Evolutionary conservation across 1,284 basidiomycete genomes (phyloP).

Genomic region (Hemileia vastatrix): DNA sequence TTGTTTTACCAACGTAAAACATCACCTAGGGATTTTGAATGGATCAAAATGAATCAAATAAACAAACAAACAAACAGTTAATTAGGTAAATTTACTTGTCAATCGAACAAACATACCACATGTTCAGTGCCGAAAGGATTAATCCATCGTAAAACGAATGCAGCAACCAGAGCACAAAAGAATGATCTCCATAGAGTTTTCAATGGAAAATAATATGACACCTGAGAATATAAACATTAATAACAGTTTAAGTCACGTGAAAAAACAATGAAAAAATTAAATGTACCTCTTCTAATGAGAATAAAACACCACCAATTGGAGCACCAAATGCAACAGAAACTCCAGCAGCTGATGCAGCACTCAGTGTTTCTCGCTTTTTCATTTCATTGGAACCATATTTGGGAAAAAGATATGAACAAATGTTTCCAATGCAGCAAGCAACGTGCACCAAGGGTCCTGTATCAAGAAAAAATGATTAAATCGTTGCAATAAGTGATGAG

Average conservation of each 20-base stretch:
- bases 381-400: slow-evolving; percentile 90
- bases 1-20: slow-evolving; percentile 67
- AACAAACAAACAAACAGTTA: no score
- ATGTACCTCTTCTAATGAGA: slow-evolving; percentile 92
- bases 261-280: no score
- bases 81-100: no score
- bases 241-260: no score
- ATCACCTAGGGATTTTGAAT: slow-evolving; percentile 57
- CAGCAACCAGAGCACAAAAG: slow-evolving; percentile 39
- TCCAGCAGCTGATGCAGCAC: slow-evolving; percentile 56
- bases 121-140: slow-evolving; percentile 41
- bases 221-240: no score
- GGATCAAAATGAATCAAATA: slow-evolving; percentile 81
- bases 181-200: slow-evolving; percentile 52
- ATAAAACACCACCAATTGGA: slow-evolving; percentile 83
- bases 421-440: slow-evolving; percentile 87
- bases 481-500: no score
- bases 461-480: no score
- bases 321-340: slow-evolving; percentile 59
- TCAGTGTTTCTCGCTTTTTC: slow-evolving; percentile 81
- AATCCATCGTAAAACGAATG: slow-evolving; percentile 31
- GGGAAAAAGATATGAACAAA: slow-evolving; percentile 70
- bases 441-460: slow-evolving; percentile 97
- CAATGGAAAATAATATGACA: slow-evolving; percentile 89
- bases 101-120: slow-evolving; percentile 54